phyloP scores from a whole-genome alignment of 179 eudicot species.

The Spinacia oleracea region DNA sequence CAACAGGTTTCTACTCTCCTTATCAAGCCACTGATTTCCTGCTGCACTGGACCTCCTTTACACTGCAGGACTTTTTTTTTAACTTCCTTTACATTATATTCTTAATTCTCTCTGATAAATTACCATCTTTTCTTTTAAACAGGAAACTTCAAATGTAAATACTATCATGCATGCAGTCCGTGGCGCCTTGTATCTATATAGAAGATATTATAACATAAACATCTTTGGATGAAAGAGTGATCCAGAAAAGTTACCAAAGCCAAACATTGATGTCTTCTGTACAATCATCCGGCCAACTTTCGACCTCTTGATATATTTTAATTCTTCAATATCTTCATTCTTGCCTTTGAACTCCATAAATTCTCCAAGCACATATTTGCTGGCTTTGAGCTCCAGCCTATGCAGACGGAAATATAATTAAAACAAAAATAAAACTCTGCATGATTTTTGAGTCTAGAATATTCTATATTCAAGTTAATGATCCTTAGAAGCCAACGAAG shows the following conservation, averaged over 20 bases:
- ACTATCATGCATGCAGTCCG: not conserved
- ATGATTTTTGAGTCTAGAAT: not conserved
- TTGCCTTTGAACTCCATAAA: constrained; percentile 89
- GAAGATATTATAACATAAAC: not conserved
- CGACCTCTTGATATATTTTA: constrained; percentile 72
- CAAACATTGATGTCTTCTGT: constrained; percentile 85
- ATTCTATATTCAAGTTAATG: not conserved
- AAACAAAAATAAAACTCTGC: not conserved
- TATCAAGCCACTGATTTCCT: too few relatives aligned
- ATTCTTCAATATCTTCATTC: constrained; percentile 61
- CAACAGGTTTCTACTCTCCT: too few relatives aligned
- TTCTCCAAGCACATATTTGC: constrained; percentile 73
- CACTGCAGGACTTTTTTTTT: too few relatives aligned
- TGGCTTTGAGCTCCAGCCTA: constrained; percentile 82
- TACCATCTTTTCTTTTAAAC: not conserved
- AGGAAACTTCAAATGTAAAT: not conserved
- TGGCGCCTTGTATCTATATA: not conserved
- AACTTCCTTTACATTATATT: not conserved
- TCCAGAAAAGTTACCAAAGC: constrained; percentile 53
- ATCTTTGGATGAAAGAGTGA: not conserved
- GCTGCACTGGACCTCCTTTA: too few relatives aligned
- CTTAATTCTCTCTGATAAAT: not conserved
- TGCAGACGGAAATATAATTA: not conserved
- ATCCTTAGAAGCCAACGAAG: not conserved
- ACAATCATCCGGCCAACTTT: constrained; percentile 67